A percentile compares a stretch with the other conserved stretches of the same genome.
Conservation (phyloP, 129 eudicot genomes). For the Erigeron canadensis region DNA sequence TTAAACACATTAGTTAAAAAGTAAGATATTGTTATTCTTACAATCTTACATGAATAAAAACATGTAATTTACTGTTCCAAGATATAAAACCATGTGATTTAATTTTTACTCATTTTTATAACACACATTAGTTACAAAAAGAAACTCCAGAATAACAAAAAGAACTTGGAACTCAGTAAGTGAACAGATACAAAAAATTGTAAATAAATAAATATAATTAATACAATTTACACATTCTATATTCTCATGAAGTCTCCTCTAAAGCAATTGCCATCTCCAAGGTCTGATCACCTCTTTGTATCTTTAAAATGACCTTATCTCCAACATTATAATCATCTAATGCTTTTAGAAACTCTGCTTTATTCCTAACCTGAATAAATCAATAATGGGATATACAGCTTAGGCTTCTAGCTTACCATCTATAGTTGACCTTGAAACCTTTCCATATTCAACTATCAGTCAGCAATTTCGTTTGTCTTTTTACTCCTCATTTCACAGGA, state of each 20-base stretch:
- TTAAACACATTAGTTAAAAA: no score
- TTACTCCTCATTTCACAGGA: background rate
- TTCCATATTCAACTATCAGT: no score
- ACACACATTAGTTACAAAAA: no score
- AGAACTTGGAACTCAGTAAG: background rate
- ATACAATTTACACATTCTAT: conserved; percentile 10
- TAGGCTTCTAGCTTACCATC: no score
- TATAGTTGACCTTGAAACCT: no score
- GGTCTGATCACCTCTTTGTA: conserved; percentile 65
- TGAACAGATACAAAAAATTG: background rate
- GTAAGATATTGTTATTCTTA: no score
- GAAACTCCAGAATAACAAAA: no score
- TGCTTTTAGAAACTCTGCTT: conserved; percentile 70
- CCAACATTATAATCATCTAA: conserved; percentile 83
- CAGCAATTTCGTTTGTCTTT: background rate
- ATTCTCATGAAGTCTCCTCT: conserved; percentile 60
- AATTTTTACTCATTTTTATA: background rate
- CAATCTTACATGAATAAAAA: no score
- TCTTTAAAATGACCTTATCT: conserved; percentile 62
- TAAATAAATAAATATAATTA: background rate
- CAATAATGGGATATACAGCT: background rate
- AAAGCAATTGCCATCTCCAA: conserved; percentile 58
- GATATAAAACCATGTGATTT: no score
- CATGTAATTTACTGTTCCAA: no score
- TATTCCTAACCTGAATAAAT: conserved; percentile 72